Base-by-base conservation (phyloP, 805 yeast species). In the Saccharomyces kudriavzevii region DNA sequence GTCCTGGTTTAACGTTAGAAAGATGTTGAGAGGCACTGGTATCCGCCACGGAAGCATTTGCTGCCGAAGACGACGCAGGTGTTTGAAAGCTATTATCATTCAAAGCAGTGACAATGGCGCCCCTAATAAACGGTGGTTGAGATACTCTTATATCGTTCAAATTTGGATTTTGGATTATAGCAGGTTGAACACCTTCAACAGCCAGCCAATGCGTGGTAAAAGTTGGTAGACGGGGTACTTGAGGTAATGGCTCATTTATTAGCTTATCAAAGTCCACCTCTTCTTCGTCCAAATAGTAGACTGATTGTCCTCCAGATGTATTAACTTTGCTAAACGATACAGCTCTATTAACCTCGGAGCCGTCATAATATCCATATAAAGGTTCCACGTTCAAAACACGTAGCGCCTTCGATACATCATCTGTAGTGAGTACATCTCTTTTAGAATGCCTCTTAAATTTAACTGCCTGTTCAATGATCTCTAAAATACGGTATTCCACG, bases 141-240 rank as follows among this genome's bases (percentile, higher is more conserved):
- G 82, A 79, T 11, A 65, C 55, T 66, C 84, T 83, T 57, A 92
- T 84, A 60, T 91, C 97, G 50, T 82, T 77, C 49, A 85, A 79
- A 20, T 74, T 68, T 25, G 99, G 99, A 72, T 94, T 94, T 71
- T 95, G 99, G 1, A 97, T 96, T 52, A 94, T 92, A 30, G 94
- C 85, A 0, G 99, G 99, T 67, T 94, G 99, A 8, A 94, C 96
- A 54, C 99, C 99, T 70, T 94, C 99, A 52, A 94, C 88, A 0
- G 99, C 98, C 30, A 95, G 76, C 98, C 99, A 92, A 68, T 87
- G 96, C 5, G 97, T 96, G 0, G 98, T 90, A 69, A 88, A 91
- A 0, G 96, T 85, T 2, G 96, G 85, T 56, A 85, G 84, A 54
- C 98, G 79, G 4, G 99, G 99, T 2, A 95, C 96, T 63, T 86